phyloP scores from a whole-genome alignment of 2,329 filamentous ascomycete genomes.

The Pleurostoma richardsiae region DNA sequence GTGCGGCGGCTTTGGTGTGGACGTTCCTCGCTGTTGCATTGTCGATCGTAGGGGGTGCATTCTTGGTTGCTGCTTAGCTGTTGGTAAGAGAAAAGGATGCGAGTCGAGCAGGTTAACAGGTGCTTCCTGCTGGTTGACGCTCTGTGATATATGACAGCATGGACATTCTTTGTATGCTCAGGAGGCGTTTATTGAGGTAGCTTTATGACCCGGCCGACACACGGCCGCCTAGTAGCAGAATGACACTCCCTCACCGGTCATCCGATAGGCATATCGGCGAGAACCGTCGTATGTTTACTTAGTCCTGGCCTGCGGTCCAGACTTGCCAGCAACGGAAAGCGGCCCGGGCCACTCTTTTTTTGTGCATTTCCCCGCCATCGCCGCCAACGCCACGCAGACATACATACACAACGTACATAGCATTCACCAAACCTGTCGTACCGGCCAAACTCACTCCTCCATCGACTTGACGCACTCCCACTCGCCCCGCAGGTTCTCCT shows the following conservation, averaged over 20 bases:
- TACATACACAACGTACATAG: background rate
- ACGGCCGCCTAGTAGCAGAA: no score
- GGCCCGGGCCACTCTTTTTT: background rate
- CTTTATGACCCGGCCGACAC: no score
- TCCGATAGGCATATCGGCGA: no score
- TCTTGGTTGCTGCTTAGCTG: constrained; percentile 8
- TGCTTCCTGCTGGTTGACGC: no score
- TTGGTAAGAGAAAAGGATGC: background rate
- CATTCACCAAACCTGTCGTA: background rate
- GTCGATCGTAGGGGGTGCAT: constrained; percentile 11
- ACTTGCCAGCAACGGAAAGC: no score
- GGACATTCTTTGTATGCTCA: no score
- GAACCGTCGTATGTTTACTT: no score
- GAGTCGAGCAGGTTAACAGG: background rate
- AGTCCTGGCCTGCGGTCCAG: no score
- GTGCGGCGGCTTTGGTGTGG: constrained; percentile 7
- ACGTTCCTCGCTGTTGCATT: constrained; percentile 9
- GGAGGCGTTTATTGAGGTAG: no score
- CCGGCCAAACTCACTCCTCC: constrained; percentile 59
- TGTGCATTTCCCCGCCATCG: constrained; percentile 3
- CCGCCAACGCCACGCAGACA: constrained; percentile 7
- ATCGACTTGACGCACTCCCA: constrained; percentile 98
- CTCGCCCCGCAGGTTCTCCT: constrained; percentile 92
- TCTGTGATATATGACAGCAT: no score
- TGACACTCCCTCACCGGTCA: no score